Base-by-base conservation (phyloP, 2,329 filamentous ascomycete genomes). In the Cryphonectria radicalis region DNA sequence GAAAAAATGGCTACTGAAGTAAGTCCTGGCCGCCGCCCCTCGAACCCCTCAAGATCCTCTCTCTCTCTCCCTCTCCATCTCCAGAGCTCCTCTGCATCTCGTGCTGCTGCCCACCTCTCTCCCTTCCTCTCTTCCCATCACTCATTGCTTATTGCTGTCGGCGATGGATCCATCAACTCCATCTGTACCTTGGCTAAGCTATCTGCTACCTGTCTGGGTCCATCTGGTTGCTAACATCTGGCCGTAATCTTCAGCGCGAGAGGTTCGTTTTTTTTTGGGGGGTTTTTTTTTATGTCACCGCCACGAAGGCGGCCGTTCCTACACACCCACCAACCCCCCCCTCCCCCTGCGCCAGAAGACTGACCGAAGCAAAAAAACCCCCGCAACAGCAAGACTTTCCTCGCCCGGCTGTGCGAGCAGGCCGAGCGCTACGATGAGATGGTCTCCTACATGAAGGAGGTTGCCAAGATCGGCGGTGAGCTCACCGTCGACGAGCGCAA, bases 341-440 rank as follows among this genome's bases (percentile, higher is more conserved):
- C 19, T 63, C 53, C 13, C 37, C 25, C 11, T 32, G 71, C 71
- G 69, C 74, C 68, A 75, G 73, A 76, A 70, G 65, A 79, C 80
- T 86, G 77, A 86, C 80, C 71, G 46, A 35, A 37, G 35, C 46
- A 50, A 66, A 19, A n/a, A 59, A 40, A 17, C 43, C 32, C 66
- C 5, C 70, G 53, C 67, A 78, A 82, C 84, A 97, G 94, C 92
- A 98, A 98, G 92, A 98, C 96, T 83, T 98, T 98, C 90, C 94
- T 98, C 85, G 96, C 96, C 85, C 92, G 96, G 88, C 94, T 99
- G 83, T 98, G 96, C 90, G 96, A 98, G 93, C 96, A 99, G 91
- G 96, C 96, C 83, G 96, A 98, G 90, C 95, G 95, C 83, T 99
- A 99, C 87, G 95, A 99, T 95, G 96, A 98, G 88, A 98, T 98